Evolutionary conservation across 768 basidiomycete genomes (phyloP), one percentile per base, ranked within the genome.

Genomic region (Dentipellis sp.): DNA sequence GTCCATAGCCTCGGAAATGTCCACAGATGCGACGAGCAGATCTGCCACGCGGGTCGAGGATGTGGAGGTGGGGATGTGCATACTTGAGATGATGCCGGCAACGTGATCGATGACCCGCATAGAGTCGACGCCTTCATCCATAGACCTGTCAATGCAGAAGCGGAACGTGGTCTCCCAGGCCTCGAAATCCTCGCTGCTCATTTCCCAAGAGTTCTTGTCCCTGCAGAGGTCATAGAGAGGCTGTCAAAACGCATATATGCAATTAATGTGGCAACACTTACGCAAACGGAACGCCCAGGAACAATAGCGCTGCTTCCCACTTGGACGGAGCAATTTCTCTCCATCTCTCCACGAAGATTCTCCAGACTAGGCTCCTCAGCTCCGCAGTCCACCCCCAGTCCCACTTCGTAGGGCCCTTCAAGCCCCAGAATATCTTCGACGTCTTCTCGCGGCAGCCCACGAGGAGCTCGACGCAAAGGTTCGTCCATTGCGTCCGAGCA

Each of bases 241-340:
- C 34, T 14, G 17, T 50, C 2, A 56, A 23, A 34, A 48, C n/a
- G 54, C 23, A 56, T 8, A 7, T 47, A n/a, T 17, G 14, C 22
- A 21, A 9, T 11, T 6, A 0, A 16, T 10, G 35, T 29, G 29
- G 61, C 57, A 63, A 53, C 19, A 75, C 78, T 66, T 65, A 82
- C 83, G 72, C 69, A 61, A 89, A 91, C 6, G 88, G 88, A 52
- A 81, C 72, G 29, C 75, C 75, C 23, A 86, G 72, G 21, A 88
- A 66, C 19, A 78, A 65, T 14, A 77, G 67, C 17, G 76, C 76
- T 12, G 77, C 75, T 57, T 84, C 80, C 82, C 81, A 88, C 17
- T 66, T 69, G 1, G 73, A 71, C 2, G 61, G 61, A 19, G 54
- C 52, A 50, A 75, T 72, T 12, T 71, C 69, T 53, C 66, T 70